Evolutionary conservation across 1,284 basidiomycete genomes (phyloP), one percentile per base, ranked within the genome.

Genomic region (Sporisorium scitamineum): DNA sequence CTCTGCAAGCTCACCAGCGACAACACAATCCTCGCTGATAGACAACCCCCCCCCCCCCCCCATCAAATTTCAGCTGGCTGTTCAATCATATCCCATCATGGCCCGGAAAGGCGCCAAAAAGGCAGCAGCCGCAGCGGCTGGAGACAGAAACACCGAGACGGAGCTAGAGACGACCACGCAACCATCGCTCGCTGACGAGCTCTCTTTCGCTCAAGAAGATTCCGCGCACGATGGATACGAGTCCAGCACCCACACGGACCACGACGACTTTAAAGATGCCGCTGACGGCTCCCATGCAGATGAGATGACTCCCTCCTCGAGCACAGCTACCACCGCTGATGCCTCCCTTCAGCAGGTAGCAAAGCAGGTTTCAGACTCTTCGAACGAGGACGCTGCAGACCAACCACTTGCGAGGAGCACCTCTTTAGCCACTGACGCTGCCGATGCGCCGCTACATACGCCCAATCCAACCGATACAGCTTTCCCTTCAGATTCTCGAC

Each of bases 191-290:
- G 68, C 68, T 11, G 58, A 67, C 22, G 73, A 70, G 47, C 68
- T 71, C 29, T 56, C 58, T 7, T 56, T 61, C 5, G 55, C 52
- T 16, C 52, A 60, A 8, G 34, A 57, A n/a, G 57, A 66, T 1
- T 18, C 42, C 2, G 13, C 39, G 7, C 54, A 59, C 45, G 64
- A 71, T 20, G 68, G 58, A 16, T 70, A 76, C 55, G 73, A 70
- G 20, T 70, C 73, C 4, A 68, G 64, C 61, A 71, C 64, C 2
- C 67, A 70, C 39, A 75, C 72, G 4, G 68, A 76, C 61, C 68
- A 70, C 29, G 73, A 76, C 31, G 67, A 70, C 37, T 76, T 76
- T 27, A 64, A 76, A 47, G 73, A 76, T 56, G 73, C 73, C 31
- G 73, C 73, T 16, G 73, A 76, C 22, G 73, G 61, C 14, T 60